Conservation (phyloP, 495 filamentous ascomycete species). For the Hypoxylon subgilvum region DNA sequence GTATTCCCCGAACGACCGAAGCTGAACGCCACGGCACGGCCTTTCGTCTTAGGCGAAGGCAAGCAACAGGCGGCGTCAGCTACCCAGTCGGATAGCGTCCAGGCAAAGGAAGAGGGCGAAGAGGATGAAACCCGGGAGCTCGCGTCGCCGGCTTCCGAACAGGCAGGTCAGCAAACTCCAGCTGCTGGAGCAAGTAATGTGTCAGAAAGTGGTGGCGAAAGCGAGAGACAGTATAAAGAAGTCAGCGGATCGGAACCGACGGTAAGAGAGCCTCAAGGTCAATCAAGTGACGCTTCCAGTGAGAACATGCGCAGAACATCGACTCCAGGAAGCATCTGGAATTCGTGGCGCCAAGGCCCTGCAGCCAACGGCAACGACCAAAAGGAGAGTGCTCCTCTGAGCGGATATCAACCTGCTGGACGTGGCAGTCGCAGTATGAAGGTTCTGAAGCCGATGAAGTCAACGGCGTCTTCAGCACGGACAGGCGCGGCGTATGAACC, state of each 20-base stretch:
- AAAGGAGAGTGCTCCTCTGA: conserved; percentile 55
- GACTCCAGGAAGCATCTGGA: conserved; percentile 63
- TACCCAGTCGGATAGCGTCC: conserved; percentile 24
- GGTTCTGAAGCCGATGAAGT: conserved; percentile 72
- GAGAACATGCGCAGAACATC: conserved; percentile 52
- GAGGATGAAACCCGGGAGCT: conserved; percentile 29
- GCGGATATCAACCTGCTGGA: conserved; percentile 63
- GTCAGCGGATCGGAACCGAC: conserved; percentile 26
- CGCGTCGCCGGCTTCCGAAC: conserved; percentile 40
- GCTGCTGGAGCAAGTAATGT: conserved; percentile 39
- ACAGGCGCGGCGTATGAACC: conserved; percentile 56
- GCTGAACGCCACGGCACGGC: conserved; percentile 57
- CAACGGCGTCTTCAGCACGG: conserved; percentile 50
- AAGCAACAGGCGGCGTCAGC: conserved; percentile 31
- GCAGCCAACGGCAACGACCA: conserved; percentile 54
- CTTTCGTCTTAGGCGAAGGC: conserved; percentile 50
- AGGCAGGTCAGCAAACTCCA: conserved; percentile 42
- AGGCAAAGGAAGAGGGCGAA: conserved; percentile 18
- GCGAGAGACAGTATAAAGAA: conserved; percentile 41
- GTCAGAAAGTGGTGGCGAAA: conserved; percentile 51
- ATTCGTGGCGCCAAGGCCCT: conserved; percentile 70
- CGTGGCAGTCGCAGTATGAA: conserved; percentile 72
- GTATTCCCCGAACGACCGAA: conserved; percentile 53
- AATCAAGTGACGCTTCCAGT: conserved; percentile 25
- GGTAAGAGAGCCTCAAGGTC: conserved; percentile 42